Evolutionary conservation across 2,329 filamentous ascomycete species (phyloP).

Genomic region (Diplodia sapinea): DNA sequence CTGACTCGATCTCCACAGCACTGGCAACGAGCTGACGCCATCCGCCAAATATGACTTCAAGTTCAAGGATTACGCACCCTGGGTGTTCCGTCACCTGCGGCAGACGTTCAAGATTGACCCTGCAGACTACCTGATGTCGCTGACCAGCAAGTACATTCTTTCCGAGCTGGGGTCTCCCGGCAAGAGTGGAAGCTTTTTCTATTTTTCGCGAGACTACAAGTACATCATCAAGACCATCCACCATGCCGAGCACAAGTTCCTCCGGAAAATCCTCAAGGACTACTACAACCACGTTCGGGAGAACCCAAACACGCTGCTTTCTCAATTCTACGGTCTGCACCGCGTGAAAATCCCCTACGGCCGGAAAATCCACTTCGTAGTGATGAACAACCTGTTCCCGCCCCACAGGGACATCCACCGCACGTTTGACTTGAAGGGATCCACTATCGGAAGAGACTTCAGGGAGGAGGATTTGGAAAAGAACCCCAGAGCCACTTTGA

Average conservation of each 20-base stretch:
- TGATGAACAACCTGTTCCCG: conserved; percentile 99
- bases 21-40: conserved; percentile 94
- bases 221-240: conserved; percentile 99
- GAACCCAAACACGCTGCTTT: conserved; percentile 95
- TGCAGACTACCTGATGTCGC: conserved; percentile 95
- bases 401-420: conserved; percentile 96
- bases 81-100: conserved; percentile 95
- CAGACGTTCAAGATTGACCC: conserved; percentile 89
- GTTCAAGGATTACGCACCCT: conserved; percentile 99
- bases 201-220: conserved; percentile 99
- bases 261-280: conserved; percentile 82
- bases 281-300: conserved; percentile 92
- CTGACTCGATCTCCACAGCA: conserved; percentile 58
- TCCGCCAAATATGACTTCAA: conserved; percentile 99
- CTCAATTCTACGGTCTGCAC: conserved; percentile 96
- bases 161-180: conserved; percentile 96
- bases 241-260: conserved; percentile 88
- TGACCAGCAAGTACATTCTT: conserved; percentile 98
- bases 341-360: conserved; percentile 98
- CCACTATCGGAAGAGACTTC: conserved; percentile 90
- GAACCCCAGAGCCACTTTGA: conserved; percentile 91
- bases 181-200: conserved; percentile 99
- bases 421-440: conserved; percentile 96
- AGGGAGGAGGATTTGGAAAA: conserved; percentile 83
- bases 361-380: conserved; percentile 97